phyloP scores from a whole-genome alignment of 1,284 basidiomycete genomes.

The Malassezia brasiliensis region DNA sequence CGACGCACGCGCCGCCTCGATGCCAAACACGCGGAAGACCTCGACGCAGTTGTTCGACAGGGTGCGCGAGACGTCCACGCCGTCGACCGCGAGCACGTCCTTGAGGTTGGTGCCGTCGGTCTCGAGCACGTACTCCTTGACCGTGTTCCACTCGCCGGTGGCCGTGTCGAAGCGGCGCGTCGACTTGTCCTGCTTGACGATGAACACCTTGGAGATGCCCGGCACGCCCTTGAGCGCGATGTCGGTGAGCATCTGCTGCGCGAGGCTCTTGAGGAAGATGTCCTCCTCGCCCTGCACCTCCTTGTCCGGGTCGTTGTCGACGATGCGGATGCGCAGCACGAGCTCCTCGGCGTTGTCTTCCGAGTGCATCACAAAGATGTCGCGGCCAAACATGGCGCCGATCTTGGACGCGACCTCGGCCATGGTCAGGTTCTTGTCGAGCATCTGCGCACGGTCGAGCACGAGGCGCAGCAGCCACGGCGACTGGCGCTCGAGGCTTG shows the following conservation, averaged over 20 bases:
- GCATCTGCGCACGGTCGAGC: constrained; percentile 92
- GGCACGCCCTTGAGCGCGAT: constrained; percentile 82
- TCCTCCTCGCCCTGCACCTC: constrained; percentile 91
- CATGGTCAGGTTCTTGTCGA: constrained; percentile 93
- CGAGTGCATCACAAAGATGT: constrained; percentile 95
- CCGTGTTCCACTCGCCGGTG: constrained; percentile 41
- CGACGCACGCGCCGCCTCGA: constrained; percentile 88
- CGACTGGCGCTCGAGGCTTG: constrained; percentile 80
- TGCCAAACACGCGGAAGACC: constrained; percentile 89
- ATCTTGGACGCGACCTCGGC: constrained; percentile 87
- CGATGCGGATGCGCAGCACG: constrained; percentile 82
- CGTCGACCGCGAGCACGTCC: constrained; percentile 74
- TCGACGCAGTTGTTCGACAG: constrained; percentile 97
- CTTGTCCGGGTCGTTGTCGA: constrained; percentile 78
- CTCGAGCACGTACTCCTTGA: constrained; percentile 82
- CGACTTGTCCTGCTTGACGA: constrained; percentile 69
- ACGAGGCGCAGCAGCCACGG: constrained; percentile 96
- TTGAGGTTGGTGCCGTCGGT: constrained; percentile 65
- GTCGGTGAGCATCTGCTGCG: constrained; percentile 92
- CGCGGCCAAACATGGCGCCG: constrained; percentile 85
- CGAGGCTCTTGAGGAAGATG: constrained; percentile 87
- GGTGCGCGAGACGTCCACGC: constrained; percentile 82
- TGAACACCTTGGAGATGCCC: constrained; percentile 84
- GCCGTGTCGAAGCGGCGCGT: constrained; percentile 51
- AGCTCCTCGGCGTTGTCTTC: constrained; percentile 98